Evolutionary conservation across 106 monocot genomes (phyloP), one percentile per base, ranked within the genome.

Genomic region (Acanthochlamys bracteata): DNA sequence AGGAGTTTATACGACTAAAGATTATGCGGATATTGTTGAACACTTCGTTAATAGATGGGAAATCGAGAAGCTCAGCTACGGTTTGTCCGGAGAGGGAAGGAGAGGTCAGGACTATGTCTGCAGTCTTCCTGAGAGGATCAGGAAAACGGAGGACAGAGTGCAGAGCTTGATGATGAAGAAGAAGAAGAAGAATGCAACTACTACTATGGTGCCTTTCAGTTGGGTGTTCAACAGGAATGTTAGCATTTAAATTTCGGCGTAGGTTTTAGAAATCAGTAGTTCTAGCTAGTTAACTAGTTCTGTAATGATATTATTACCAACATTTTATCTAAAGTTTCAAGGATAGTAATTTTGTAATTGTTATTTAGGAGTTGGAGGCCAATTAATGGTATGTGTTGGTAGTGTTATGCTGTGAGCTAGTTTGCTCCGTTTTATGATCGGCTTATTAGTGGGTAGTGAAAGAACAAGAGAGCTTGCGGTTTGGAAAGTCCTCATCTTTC

Each of bases 1-100:
- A 19, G 40, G 61, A n/a, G 61, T 61, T 39, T 61, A 61, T 41
- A 61, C 61, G 0, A 61, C 39, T 4, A 61, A 41, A n/a, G 61
- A 61, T 41, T 61, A 61, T 40, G 61, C 40, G 17, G 61, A 61
- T n/a, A 59, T 39, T 39, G 13, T 61, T 14, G 61, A 61, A 1
- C 33, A 40, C 15, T 61, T 61, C 15, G 33, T 61, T 27, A 40
- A 61, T 3, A 61, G 61, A 41, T 61, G 61, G 61, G 16, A n/a
- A 14, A 40, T 61, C 19, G 61, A 41, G 16, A 41, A 33, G 61
- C 13, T 61, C 0, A 41, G 49, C 49, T 14, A 9, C n/a, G 61
- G 40, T 25, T 39, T 61, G 39, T 40, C 61, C 0, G 40, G 40
- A 16, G 61, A 61, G 61, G 61, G 61, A 16, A 61, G 61, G 39